Base-by-base conservation (phyloP, 2,329 filamentous ascomycete species). In the Sclerotinia borealis region DNA sequence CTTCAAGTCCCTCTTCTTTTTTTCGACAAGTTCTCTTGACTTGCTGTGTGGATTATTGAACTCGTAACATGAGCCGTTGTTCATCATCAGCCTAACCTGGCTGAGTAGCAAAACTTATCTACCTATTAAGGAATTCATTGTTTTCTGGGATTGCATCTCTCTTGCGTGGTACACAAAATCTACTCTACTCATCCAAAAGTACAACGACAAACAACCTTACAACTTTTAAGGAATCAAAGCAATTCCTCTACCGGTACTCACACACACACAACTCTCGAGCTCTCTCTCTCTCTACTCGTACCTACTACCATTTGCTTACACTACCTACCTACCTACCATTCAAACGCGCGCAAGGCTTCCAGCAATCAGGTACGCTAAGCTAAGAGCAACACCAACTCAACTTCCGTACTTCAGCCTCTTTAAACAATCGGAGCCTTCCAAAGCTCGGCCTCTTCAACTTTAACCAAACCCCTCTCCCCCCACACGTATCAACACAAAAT, bases 391-490 rank as follows among this genome's bases (percentile, higher is more conserved):
- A 13, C 36, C 51, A 55, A 29, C n/a, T n/a, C 36, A 15, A 41
- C 37, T 50, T 34, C 36, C 52, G 27, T 13, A 55, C 54, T 45
- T 60, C 61, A 63, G 54, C 61, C 61, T 63, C 54, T 59, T 56
- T 43, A 17, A 17, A 54, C 59, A 34, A 54, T 43, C 59, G 59
- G 59, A 54, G 59, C 59, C 27, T 45, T 13, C 48, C 31, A 61
- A 51, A 61, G 60, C 59, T 50, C 63, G 51, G 43, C 34, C 54
- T 54, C 59, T 49, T 41, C 34, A 60, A 48, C 56, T 66, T 39
- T 43, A 31, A 43, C n/a, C 51, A 25, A 55, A 31, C 25, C 52
- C 52, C 52, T 37, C 37, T 41, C 45, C 4, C 22, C 27, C 37
- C 39, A 43, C 52, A 37, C 48, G 25, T 36, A 61, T 60, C 54